Conservation (phyloP, 108 stramenopile species). For the Halocafeteria seosinensis region DNA sequence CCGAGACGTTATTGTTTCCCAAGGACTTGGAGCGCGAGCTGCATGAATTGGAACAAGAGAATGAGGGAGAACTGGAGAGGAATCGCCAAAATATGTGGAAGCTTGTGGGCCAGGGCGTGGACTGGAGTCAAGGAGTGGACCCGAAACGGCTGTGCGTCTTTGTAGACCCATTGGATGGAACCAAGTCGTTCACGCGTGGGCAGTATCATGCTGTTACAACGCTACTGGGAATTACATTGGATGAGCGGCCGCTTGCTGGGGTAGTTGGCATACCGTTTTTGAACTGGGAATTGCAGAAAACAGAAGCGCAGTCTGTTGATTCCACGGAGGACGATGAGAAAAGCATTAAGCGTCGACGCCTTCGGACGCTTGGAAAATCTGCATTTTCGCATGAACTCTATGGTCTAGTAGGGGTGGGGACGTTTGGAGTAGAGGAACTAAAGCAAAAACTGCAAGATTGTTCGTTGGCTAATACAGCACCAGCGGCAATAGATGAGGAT, state of each 20-base stretch:
- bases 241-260: neutral
- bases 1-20: too few species aligned
- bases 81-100: too few species aligned
- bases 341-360: neutral
- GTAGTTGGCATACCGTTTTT: neutral
- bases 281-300: too few species aligned
- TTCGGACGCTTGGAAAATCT: neutral
- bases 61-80: too few species aligned
- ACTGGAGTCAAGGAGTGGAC: neutral
- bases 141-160: neutral
- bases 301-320: too few species aligned
- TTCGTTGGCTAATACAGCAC: too few species aligned
- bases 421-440: too few species aligned
- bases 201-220: neutral
- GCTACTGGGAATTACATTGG: neutral
- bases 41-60: too few species aligned
- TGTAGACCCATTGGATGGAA: neutral
- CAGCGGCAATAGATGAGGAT: too few species aligned
- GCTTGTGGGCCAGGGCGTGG: too few species aligned
- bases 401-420: neutral
- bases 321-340: neutral
- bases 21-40: too few species aligned
- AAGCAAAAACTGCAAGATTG: too few species aligned
- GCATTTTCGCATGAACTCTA: neutral
- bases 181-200: neutral